Evolutionary conservation across 495 filamentous ascomycete genomes (phyloP).

Genomic region (Aspergillus biplanus): DNA sequence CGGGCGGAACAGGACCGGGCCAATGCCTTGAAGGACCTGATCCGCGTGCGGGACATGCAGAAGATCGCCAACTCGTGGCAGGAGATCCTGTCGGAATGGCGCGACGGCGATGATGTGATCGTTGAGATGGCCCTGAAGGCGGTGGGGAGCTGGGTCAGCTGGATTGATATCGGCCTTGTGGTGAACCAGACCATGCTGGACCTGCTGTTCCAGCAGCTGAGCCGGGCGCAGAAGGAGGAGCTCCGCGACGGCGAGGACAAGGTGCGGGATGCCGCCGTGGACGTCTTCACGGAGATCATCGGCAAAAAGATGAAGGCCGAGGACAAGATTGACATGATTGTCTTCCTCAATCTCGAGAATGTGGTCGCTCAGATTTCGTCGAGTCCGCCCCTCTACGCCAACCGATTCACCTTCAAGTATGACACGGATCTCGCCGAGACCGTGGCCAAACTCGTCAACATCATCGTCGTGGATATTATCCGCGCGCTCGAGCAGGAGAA

Average conservation of each 20-base stretch:
- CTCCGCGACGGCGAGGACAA: conserved; percentile 63
- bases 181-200: conserved; percentile 85
- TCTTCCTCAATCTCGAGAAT: conserved; percentile 80
- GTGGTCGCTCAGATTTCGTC: conserved; percentile 81
- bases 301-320: conserved; percentile 94
- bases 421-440: conserved; percentile 94
- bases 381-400: conserved; percentile 75
- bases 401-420: conserved; percentile 79
- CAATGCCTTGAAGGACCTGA: conserved; percentile 83
- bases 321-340: conserved; percentile 93
- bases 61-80: conserved; percentile 90
- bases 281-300: conserved; percentile 92
- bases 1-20: conserved; percentile 76
- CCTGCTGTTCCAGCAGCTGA: conserved; percentile 79
- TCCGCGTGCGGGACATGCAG: conserved; percentile 79
- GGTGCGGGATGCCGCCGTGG: conserved; percentile 83
- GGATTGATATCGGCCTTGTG: conserved; percentile 93
- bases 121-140: conserved; percentile 86
- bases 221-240: conserved; percentile 57
- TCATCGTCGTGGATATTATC: conserved; percentile 80
- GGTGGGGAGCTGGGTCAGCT: conserved; percentile 94
- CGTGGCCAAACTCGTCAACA: conserved; percentile 96
- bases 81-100: conserved; percentile 83
- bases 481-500: conserved; percentile 68
- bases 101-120: conserved; percentile 69